Percentiles rank a stretch among this genome's conserved stretches.
Conservation (phyloP, 2,329 filamentous ascomycete genomes). For the Pezicula rhizophila region DNA sequence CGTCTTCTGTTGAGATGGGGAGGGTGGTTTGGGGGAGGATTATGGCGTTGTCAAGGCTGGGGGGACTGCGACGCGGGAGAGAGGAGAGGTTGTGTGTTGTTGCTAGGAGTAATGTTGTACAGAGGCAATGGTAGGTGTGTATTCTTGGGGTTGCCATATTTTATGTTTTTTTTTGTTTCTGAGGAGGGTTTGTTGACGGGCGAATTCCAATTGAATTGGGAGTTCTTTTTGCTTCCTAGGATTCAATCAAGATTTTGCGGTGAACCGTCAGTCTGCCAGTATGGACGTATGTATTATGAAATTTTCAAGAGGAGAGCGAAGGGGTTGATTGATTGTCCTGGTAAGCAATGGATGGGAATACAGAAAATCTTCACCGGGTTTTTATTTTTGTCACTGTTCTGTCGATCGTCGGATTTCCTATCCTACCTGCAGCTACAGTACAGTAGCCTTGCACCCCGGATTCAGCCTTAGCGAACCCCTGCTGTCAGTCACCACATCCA, state of each 20-base stretch:
- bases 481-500: too few relatives aligned
- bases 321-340: too few relatives aligned
- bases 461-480: neutral
- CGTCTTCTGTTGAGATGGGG: constrained; percentile 17
- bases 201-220: too few relatives aligned
- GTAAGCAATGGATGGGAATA: neutral
- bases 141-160: constrained; percentile 20
- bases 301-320: too few relatives aligned
- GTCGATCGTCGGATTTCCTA: neutral
- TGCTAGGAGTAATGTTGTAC: constrained; percentile 57
- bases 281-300: too few relatives aligned
- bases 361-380: neutral
- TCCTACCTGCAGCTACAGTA: neutral
- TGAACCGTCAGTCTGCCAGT: too few relatives aligned
- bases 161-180: neutral
- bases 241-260: too few relatives aligned
- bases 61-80: constrained; percentile 44
- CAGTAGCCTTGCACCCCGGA: neutral
- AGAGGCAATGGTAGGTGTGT: constrained; percentile 58
- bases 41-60: constrained; percentile 45
- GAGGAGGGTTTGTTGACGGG: neutral
- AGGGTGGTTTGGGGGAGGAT: constrained; percentile 48
- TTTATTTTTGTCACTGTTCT: neutral
- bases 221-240: too few relatives aligned
- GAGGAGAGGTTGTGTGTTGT: constrained; percentile 45